A percentile compares a stretch with the other conserved stretches of the same genome.
Conservation (phyloP, 768 basidiomycete species). For the Phlebiopsis flavidoalba region DNA sequence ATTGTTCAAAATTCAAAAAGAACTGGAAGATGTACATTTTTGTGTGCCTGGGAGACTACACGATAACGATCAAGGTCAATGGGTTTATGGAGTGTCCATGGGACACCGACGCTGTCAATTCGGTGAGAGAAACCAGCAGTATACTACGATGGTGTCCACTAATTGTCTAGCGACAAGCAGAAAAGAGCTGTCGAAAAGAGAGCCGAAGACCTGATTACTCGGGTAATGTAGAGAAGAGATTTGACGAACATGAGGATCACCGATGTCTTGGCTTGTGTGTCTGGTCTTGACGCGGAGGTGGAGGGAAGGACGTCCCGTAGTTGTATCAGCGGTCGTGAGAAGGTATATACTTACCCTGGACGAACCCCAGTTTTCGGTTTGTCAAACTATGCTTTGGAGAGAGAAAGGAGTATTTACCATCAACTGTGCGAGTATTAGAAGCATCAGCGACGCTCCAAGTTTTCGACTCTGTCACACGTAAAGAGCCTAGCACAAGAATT, state of each 20-base stretch:
- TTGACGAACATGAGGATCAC: conserved; percentile 27
- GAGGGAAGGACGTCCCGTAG: conserved; percentile 78
- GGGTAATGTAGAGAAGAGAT: conserved; percentile 70
- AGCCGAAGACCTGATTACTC: conserved; percentile 68
- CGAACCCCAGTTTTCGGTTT: neutral
- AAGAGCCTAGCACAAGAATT: conserved; percentile 36
- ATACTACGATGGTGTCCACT: conserved; percentile 40
- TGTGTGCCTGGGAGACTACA: neutral
- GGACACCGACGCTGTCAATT: conserved; percentile 29
- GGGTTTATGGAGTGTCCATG: neutral
- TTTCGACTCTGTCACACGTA: conserved; percentile 65
- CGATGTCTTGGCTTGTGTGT: conserved; percentile 14
- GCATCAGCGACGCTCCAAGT: conserved; percentile 69
- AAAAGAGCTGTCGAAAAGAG: conserved; percentile 72
- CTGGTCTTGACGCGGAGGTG: conserved; percentile 28
- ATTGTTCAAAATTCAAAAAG: conserved; percentile 1
- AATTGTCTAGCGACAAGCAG: conserved; percentile 48
- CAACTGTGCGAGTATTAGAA: conserved; percentile 73
- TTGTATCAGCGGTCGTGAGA: conserved; percentile 77
- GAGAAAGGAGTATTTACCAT: conserved; percentile 49
- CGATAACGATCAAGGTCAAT: neutral
- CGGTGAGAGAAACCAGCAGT: conserved; percentile 53
- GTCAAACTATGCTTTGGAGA: too few species aligned
- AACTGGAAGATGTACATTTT: conserved; percentile 4
- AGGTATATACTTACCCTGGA: conserved; percentile 79